Percentiles rank a stretch among this genome's conserved stretches.
phyloP scores from a whole-genome alignment of 2,329 filamentous ascomycete genomes.

The Cyclaneusma minus region DNA sequence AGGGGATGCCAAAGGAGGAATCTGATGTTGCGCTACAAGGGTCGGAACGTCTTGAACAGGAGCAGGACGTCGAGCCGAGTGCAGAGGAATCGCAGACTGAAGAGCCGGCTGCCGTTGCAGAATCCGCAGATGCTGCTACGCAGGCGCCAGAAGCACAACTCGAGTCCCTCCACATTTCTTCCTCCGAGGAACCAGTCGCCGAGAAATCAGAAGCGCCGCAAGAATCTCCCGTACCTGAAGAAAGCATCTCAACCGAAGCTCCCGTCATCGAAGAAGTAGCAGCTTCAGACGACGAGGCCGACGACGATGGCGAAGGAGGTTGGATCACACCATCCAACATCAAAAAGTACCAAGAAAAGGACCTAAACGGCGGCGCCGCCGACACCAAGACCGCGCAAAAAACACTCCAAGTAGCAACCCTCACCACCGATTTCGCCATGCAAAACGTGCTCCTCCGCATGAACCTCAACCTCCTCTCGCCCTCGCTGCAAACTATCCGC shows the following conservation, averaged over 20 bases:
- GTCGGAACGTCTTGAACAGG: no score
- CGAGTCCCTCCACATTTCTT: conserved; percentile 4
- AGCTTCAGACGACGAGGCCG: conserved; percentile 12
- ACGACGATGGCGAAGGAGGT: conserved; percentile 44
- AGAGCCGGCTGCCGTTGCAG: background rate
- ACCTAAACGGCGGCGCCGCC: conserved; percentile 30
- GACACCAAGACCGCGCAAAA: conserved; percentile 36
- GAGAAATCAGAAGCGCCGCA: conserved; percentile 1
- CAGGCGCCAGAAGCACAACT: conserved; percentile 10
- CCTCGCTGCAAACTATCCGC: conserved; percentile 63
- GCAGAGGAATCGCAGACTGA: conserved; percentile 2
- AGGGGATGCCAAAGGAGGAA: conserved; percentile 13
- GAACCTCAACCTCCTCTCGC: conserved; percentile 78
- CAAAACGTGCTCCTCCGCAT: conserved; percentile 92
- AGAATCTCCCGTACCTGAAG: conserved; percentile 1
- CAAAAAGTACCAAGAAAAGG: conserved; percentile 63
- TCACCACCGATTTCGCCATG: conserved; percentile 95
- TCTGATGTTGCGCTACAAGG: conserved; percentile 4
- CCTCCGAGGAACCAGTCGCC: background rate
- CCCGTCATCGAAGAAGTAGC: conserved; percentile 10
- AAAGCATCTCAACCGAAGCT: background rate
- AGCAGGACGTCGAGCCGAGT: no score
- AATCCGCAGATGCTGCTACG: conserved; percentile 1
- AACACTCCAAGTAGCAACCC: conserved; percentile 71
- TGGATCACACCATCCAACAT: conserved; percentile 96